Base-by-base conservation (phyloP, 495 filamentous ascomycete genomes). In the Aspergillus kassunensis region DNA sequence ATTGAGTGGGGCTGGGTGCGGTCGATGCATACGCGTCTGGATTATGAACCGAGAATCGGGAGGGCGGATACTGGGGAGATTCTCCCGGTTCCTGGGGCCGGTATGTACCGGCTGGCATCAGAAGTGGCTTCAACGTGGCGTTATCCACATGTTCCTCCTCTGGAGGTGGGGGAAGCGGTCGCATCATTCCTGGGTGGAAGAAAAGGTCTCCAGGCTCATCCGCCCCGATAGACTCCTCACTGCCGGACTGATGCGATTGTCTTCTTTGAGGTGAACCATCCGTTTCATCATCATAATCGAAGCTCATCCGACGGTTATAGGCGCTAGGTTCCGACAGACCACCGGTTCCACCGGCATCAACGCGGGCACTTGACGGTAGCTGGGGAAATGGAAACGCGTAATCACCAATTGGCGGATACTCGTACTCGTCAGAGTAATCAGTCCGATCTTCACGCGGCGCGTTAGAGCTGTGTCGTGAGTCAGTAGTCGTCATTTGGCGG, bases 261-360 rank as follows among this genome's bases (percentile, higher is more conserved):
- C 67, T 46, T 54, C 78, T 57, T 62, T 87, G 73, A 10, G 70
- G 64, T 12, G 71, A 66, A 23, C 51, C 67, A 5, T 73, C 60
- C 29, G 60, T 56, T 61, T 98, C 93, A 60, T 96, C 93, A 0
- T 89, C 93, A 63, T 97, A 91, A 60, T 98, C 93, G 59, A 92
- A 97, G 64, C 92, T 96, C 61, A 92, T 73, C 45, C 90, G 74
- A 44, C 85, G 78, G 18, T 63, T 71, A 52, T 84, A 81, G 0
- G 75, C 75, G 39, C 75, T 77, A 15, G 91, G 91, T 49, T 88
- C 80, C 16, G 88, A 80, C 16, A 96, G 71, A 3, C 92, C 92
- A 12, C 91, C 92, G 11, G 90, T 96, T 12, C 88, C 93, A 27
- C 78, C 85, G 21, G 87, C 87, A 63, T 97, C 92, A 15, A 89